phyloP scores from a whole-genome alignment of 2,329 filamentous ascomycete species.

The Colletotrichum noveboracense region DNA sequence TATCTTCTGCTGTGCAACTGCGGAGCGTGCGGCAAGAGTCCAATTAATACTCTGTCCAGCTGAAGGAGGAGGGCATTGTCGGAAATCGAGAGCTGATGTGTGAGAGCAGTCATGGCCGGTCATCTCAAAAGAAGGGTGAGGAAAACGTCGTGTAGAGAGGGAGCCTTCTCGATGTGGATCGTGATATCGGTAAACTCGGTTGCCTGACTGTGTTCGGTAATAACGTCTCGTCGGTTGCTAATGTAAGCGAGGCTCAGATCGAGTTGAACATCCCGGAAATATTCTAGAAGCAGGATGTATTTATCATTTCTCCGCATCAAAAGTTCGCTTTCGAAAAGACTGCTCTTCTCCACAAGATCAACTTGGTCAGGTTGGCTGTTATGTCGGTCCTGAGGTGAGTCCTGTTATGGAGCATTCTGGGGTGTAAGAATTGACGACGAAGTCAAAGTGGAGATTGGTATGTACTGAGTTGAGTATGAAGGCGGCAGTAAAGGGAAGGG shows the following conservation, averaged over 20 bases:
- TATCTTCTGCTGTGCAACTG: background rate
- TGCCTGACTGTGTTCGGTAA: background rate
- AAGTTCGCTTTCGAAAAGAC: background rate
- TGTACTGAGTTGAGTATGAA: background rate
- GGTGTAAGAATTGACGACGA: background rate
- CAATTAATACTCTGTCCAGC: background rate
- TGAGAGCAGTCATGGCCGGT: background rate
- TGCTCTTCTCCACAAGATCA: background rate
- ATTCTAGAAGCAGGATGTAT: no score
- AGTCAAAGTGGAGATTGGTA: background rate
- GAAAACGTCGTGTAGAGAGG: background rate
- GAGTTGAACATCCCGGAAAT: background rate
- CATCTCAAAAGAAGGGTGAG: background rate
- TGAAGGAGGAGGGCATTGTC: background rate
- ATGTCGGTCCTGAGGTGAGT: background rate
- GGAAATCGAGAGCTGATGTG: background rate
- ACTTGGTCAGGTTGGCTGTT: background rate
- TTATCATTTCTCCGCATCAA: no score
- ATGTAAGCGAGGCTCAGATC: background rate
- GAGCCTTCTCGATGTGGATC: background rate
- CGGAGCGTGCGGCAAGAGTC: background rate
- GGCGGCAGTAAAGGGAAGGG: background rate
- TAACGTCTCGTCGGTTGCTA: background rate
- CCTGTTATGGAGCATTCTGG: background rate
- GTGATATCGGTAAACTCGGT: background rate